Percentiles rank a stretch among this genome's conserved stretches.
Evolutionary conservation across 495 filamentous ascomycete species (phyloP).

Genomic region (Parmelia sp.): DNA sequence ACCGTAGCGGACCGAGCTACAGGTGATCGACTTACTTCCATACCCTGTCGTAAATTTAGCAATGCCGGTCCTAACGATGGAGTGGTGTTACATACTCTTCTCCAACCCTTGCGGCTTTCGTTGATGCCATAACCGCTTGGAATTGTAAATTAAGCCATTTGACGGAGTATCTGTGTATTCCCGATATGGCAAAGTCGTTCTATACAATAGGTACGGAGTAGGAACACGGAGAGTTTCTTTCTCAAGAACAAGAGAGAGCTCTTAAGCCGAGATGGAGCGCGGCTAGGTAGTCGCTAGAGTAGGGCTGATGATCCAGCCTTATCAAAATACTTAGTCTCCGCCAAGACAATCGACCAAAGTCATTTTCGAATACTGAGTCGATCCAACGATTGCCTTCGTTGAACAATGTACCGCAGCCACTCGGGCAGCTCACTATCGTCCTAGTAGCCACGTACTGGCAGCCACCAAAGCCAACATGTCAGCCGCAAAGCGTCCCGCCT

Average conservation of each 20-base stretch:
- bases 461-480: slow-evolving; percentile 53
- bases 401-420: background rate
- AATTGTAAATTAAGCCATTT: slow-evolving; percentile 8
- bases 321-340: background rate
- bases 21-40: slow-evolving; percentile 75
- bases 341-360: background rate
- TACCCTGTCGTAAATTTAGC: slow-evolving; percentile 54
- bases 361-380: background rate
- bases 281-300: no score
- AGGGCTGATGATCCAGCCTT: slow-evolving; percentile 13
- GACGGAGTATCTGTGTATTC: no score
- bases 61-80: slow-evolving; percentile 13
- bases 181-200: background rate
- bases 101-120: slow-evolving; percentile 85
- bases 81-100: slow-evolving; percentile 71
- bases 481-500: slow-evolving; percentile 80
- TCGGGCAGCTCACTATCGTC: background rate
- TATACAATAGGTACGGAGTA: background rate
- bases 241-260: slow-evolving; percentile 1
- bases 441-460: background rate
- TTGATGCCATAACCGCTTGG: slow-evolving; percentile 58
- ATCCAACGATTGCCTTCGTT: background rate
- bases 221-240: background rate
- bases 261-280: slow-evolving; percentile 3
- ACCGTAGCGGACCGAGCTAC: background rate